Percentiles rank a stretch among this genome's conserved stretches.
These are phyloP conservation scores for Amanita molliuscula DNA, from an alignment of 768 basidiomycete species.

Conservation along the genomic window DNA sequence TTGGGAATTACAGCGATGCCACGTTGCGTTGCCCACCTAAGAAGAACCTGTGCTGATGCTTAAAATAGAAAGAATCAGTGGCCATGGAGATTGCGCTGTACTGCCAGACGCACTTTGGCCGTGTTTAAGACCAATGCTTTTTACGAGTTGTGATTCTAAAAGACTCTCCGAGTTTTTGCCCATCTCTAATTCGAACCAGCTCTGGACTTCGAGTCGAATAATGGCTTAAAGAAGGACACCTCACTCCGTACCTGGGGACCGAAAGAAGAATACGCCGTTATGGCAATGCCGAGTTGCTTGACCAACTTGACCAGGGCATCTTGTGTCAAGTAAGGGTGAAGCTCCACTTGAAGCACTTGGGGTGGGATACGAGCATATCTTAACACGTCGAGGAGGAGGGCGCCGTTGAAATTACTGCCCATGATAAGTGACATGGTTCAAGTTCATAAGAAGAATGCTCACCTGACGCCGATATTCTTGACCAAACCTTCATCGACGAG, in stretches of 20 bases:
- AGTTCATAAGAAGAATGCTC: slow-evolving; percentile 4
- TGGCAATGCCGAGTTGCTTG: slow-evolving; percentile 43
- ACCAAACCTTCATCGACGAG: slow-evolving; percentile 60
- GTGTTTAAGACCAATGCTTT: slow-evolving; percentile 35
- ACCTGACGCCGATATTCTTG: slow-evolving; percentile 78
- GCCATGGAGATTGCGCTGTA: neutral
- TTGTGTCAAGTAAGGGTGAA: slow-evolving; percentile 65
- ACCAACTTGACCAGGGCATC: slow-evolving; percentile 45
- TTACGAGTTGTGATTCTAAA: slow-evolving; percentile 37
- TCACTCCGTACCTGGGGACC: slow-evolving; percentile 21
- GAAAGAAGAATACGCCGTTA: slow-evolving; percentile 57
- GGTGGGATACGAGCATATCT: slow-evolving; percentile 72
- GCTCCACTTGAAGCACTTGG: slow-evolving; percentile 58
- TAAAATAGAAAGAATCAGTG: neutral
- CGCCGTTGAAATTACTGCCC: slow-evolving; percentile 62
- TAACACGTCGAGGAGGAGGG: slow-evolving; percentile 63
- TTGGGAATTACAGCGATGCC: slow-evolving; percentile 73
- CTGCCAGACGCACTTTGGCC: slow-evolving; percentile 36
- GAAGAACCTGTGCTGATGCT: slow-evolving; percentile 57
- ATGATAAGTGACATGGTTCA: neutral
- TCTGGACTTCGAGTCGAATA: slow-evolving; percentile 20
- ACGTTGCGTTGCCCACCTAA: slow-evolving; percentile 68
- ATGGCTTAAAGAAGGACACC: slow-evolving; percentile 11
- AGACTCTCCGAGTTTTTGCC: slow-evolving; percentile 42
- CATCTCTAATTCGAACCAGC: slow-evolving; percentile 57